Percentiles rank a stretch among this genome's conserved stretches.
phyloP scores from a whole-genome alignment of 352 stramenopile genomes.

The Phytophthora macrochlamydospora region DNA sequence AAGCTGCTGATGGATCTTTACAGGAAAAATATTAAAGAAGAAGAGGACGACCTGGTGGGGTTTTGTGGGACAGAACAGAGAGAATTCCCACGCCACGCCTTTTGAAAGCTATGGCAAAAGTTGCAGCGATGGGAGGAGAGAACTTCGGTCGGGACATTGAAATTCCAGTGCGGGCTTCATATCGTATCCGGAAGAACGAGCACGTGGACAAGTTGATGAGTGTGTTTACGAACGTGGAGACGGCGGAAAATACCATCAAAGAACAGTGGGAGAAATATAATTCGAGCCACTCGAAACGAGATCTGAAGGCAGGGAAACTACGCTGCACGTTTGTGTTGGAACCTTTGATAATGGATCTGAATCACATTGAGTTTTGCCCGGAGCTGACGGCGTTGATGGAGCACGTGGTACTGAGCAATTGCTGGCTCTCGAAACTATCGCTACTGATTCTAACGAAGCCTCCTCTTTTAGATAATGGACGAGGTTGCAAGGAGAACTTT shows the following conservation, averaged over 20 bases:
- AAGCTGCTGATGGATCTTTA: background rate
- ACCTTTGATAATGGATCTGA: background rate
- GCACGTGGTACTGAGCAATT: background rate
- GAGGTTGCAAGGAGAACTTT: background rate
- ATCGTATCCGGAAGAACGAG: background rate
- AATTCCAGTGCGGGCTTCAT: background rate
- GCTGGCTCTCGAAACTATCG: background rate
- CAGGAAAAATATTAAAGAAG: background rate
- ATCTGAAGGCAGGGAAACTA: background rate
- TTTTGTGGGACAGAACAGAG: background rate
- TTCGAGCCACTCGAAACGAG: background rate
- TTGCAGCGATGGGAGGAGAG: background rate
- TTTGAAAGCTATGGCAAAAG: background rate
- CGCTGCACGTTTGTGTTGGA: background rate
- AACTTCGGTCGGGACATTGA: background rate
- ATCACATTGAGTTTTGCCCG: background rate
- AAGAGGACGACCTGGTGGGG: background rate
- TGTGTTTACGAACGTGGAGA: background rate
- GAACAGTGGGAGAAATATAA: background rate
- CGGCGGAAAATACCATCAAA: conserved; percentile 1
- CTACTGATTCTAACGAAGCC: background rate
- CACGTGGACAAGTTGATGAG: background rate
- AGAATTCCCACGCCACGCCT: background rate
- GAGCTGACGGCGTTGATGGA: background rate
- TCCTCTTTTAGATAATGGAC: background rate